Evolutionary conservation across 352 stramenopile genomes (phyloP).

Genomic region (Nothophytophthora sp.): DNA sequence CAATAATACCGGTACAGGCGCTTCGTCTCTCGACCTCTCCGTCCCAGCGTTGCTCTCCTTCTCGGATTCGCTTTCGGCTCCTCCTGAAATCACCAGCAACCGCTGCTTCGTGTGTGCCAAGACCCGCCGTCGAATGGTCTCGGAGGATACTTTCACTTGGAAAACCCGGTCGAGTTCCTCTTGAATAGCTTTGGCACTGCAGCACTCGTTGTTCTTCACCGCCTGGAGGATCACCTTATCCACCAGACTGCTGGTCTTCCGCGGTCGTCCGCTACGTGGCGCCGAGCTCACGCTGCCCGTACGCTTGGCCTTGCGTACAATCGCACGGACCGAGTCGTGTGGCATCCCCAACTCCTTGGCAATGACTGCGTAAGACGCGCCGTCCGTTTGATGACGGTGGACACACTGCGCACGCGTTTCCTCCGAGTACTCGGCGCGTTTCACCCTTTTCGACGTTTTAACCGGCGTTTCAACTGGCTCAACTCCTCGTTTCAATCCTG

Average conservation of each 20-base stretch:
- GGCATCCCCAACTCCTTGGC: conserved; percentile 55
- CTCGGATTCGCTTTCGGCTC: conserved; percentile 27
- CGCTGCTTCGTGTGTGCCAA: conserved; percentile 53
- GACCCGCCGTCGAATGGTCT: conserved; percentile 62
- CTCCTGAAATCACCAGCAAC: conserved; percentile 9
- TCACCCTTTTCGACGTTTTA: conserved; percentile 19
- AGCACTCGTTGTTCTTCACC: conserved; percentile 50
- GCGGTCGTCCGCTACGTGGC: conserved; percentile 59
- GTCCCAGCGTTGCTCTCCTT: too few species aligned
- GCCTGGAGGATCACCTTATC: conserved; percentile 71
- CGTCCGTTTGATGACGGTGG: conserved; percentile 48
- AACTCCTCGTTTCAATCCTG: too few species aligned
- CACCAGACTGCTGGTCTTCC: conserved; percentile 65
- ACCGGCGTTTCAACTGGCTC: too few species aligned
- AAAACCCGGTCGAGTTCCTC: conserved; percentile 56
- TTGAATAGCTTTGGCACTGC: conserved; percentile 65
- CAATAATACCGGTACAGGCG: too few species aligned
- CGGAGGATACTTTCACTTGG: conserved; percentile 55
- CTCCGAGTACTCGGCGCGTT: conserved; percentile 59
- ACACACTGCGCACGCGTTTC: conserved; percentile 58
- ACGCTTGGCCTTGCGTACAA: conserved; percentile 62
- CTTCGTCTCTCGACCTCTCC: too few species aligned
- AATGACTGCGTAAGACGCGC: conserved; percentile 59
- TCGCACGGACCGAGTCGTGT: conserved; percentile 58
- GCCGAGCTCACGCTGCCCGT: conserved; percentile 55